Evolutionary conservation across 441 rosid genomes (phyloP).

Genomic region (Adansonia gregorii): DNA sequence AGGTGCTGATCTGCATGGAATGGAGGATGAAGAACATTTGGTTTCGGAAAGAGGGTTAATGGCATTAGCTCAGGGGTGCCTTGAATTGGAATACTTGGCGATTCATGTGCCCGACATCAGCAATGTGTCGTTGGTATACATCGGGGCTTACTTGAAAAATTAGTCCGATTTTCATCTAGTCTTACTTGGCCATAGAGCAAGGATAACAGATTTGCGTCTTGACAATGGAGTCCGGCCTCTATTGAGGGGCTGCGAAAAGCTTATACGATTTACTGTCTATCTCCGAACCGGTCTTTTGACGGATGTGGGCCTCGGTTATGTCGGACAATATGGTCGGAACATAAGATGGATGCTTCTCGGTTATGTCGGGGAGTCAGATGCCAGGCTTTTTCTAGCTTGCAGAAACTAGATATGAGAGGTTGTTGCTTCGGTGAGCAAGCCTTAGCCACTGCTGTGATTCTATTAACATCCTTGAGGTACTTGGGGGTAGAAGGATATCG

Average conservation of each 20-base stretch:
- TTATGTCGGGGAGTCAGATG: slow-evolving; percentile 80
- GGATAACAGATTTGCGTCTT: slow-evolving; percentile 81
- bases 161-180: slow-evolving; percentile 83
- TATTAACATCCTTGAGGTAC: slow-evolving; percentile 73
- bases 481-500: slow-evolving; percentile 89
- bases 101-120: slow-evolving; percentile 86
- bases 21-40: slow-evolving; percentile 83
- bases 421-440: slow-evolving; percentile 84
- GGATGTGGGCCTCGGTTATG: slow-evolving; percentile 71
- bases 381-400: slow-evolving; percentile 73
- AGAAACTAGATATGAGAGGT: slow-evolving; percentile 88
- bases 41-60: slow-evolving; percentile 88
- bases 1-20: slow-evolving; percentile 83
- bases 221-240: slow-evolving; percentile 85
- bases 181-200: slow-evolving; percentile 72
- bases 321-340: slow-evolving; percentile 70
- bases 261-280: slow-evolving; percentile 77
- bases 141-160: slow-evolving; percentile 68
- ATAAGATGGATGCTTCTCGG: slow-evolving; percentile 87
- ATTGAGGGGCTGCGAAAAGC: slow-evolving; percentile 77
- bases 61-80: slow-evolving; percentile 83
- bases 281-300: slow-evolving; percentile 81
- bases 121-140: slow-evolving; percentile 67
- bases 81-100: slow-evolving; percentile 75
- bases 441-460: slow-evolving; percentile 63